Evolutionary conservation across 768 basidiomycete genomes (phyloP), one percentile per base, ranked within the genome.

Genomic region (Punctularia strigosozonata): DNA sequence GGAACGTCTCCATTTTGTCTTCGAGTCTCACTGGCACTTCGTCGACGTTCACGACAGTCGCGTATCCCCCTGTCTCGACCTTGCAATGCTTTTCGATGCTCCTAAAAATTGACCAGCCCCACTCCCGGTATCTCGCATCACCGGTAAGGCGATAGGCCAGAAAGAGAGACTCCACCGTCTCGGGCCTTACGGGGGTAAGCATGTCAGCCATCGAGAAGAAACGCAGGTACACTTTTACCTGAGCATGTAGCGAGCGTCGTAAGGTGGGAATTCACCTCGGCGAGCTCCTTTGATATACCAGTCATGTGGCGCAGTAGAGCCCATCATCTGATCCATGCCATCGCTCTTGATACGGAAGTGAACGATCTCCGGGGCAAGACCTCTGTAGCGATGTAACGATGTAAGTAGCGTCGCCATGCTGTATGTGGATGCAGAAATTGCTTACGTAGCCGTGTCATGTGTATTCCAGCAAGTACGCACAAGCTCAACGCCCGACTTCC

Each of bases 1-100:
- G 73, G 63, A 92, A 95, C 10, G 91, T 91, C 62, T 97, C 91
- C 91, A 95, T 94, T 56, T 83, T 80, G 58, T 97, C 89, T 45
- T 88, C 80, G 41, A 72, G 64, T 51, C 64, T 62, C 2, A 65
- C 73, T 0, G 81, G 79, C 7, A 79, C 62, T 43, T 75, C 68
- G 56, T 94, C 87, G 7, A 97, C 92, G 51, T 95, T 87, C 42
- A 80, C 57, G 33, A 97, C 68, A 25, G 76, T 75, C 14, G 85
- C 83, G 51, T 84, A 97, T 6, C 91, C 92, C 15, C 91, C 92
- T 0, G 65, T 68, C n/a, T 68, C 61, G 17, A 90, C 63, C 35
- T 69, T 67, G 50, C 87, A 91, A 53, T 94, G 77, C 53, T 73
- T 73, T 50, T 91, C 75, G 41, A 97, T 94, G 1, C 91, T 73